Evolutionary conservation across 2,329 filamentous ascomycete genomes (phyloP).

Genomic region (Botrytis galanthina): DNA sequence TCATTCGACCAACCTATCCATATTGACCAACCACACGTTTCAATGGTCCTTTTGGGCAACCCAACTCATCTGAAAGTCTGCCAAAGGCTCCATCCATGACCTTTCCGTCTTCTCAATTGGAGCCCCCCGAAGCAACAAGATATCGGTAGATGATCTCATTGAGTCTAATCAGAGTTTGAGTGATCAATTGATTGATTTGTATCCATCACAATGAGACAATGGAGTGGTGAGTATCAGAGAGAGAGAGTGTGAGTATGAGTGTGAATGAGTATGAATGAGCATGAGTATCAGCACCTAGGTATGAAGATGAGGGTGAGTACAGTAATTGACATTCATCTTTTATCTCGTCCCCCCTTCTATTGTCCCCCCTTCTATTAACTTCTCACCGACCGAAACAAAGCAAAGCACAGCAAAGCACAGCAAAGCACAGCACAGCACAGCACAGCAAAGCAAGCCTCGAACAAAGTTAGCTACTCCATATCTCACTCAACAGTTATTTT

Average conservation of each 20-base stretch:
- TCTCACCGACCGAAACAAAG: background rate
- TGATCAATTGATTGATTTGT: background rate
- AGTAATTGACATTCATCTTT: conserved; percentile 10
- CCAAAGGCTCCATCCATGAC: background rate
- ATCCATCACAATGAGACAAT: background rate
- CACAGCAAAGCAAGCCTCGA: background rate
- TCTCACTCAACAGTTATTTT: background rate
- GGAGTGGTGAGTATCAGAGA: background rate
- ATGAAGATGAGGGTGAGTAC: background rate
- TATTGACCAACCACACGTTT: conserved; percentile 15
- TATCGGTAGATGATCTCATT: background rate
- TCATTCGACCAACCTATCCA: conserved; percentile 16
- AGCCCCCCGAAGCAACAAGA: background rate
- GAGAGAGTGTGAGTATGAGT: background rate
- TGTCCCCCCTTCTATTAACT: background rate
- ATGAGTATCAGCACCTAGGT: too few species aligned
- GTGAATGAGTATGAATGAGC: too few species aligned
- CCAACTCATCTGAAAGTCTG: conserved; percentile 8
- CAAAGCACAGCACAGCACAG: background rate
- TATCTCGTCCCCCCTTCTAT: conserved; percentile 3
- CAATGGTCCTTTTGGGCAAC: conserved; percentile 11
- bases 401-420: background rate
- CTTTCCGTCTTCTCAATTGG: too few species aligned
- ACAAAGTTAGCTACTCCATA: background rate
- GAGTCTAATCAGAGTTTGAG: background rate